Evolutionary conservation across 352 stramenopile species (phyloP).

Genomic region (Phytophthora sojae): DNA sequence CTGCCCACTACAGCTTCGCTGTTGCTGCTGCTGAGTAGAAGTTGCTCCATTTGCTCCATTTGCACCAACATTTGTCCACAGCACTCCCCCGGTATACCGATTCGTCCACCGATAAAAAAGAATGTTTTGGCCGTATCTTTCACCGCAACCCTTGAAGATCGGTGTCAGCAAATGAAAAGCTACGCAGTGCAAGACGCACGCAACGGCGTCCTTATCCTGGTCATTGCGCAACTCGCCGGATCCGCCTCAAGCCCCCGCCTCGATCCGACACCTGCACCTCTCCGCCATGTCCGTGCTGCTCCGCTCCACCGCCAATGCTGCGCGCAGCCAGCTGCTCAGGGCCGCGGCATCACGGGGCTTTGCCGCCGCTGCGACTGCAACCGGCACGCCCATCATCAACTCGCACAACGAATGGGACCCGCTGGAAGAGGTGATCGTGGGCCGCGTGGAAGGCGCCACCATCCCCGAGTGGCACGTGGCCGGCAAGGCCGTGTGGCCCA

Average conservation of each 20-base stretch:
- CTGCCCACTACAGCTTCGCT: too few relatives aligned
- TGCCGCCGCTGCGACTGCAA: constrained; percentile 25
- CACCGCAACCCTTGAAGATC: constrained; percentile 23
- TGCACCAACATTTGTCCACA: too few relatives aligned
- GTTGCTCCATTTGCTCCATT: too few relatives aligned
- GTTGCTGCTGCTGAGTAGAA: too few relatives aligned
- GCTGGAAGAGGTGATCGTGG: constrained; percentile 93
- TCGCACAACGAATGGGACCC: constrained; percentile 93
- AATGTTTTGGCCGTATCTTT: constrained; percentile 16
- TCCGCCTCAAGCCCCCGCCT: constrained; percentile 15
- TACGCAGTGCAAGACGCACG: constrained; percentile 7
- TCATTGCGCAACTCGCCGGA: constrained; percentile 25
- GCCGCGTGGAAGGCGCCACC: constrained; percentile 85
- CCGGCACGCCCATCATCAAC: constrained; percentile 80
- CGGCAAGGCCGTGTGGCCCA: constrained; percentile 91
- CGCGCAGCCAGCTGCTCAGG: constrained; percentile 16
- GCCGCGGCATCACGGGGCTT: constrained; percentile 16
- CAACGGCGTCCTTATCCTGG: background rate
- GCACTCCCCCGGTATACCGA: background rate
- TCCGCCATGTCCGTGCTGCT: constrained; percentile 18
- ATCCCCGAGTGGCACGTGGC: constrained; percentile 93
- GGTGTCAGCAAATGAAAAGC: constrained; percentile 17
- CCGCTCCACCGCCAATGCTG: constrained; percentile 4
- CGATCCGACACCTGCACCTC: background rate
- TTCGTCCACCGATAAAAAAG: background rate